Base-by-base conservation (phyloP, 768 basidiomycete genomes). In the Sarcodon sp. region DNA sequence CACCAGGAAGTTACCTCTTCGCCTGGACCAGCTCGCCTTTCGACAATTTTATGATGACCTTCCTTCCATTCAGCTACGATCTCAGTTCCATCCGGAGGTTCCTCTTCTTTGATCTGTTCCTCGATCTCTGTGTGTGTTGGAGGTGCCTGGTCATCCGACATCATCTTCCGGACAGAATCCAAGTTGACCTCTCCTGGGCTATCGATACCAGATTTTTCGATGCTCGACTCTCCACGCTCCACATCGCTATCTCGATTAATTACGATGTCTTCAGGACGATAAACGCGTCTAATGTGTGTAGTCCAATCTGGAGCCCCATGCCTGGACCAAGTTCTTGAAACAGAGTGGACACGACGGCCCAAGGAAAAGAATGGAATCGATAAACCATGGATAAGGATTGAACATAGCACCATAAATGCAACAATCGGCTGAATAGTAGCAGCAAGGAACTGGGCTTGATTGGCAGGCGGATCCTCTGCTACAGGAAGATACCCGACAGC, bases 361-460 rank as follows among this genome's bases (percentile, higher is more conserved):
- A 98, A 78, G 16, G 91, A 91, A 70, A 97, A 96, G 60, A 84
- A 85, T 0, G 94, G 91, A 54, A 99, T 96, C 9, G 90, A 93
- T 7, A 96, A 70, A 2, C 91, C 93, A 57, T 90, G 88, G 13
- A 87, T 78, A 13, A 84, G 72, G 51, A 97, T 87, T 0, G 90
- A 94, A 55, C 80, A 82, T 7, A 99, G 73, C 3, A 99, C 96
- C 79, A 98, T 81, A 64, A 96, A 97, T 1, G 86, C 82, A 9
- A 91, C 87, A 54, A 99, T 88, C 0, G 96, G 96, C 60, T 93
- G 87, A 48, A 98, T 92, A 4, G 79, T 70, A 10, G 80, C 69
- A 1, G 78, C 72, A 12, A 99, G 70, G 11, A 83, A 62, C 47
- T 84, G 75, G 7, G 76, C 67, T 59, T 87, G 81, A 13, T 68